Base-by-base conservation (phyloP, 306 rosid genomes). In the Medicago lupulina region DNA sequence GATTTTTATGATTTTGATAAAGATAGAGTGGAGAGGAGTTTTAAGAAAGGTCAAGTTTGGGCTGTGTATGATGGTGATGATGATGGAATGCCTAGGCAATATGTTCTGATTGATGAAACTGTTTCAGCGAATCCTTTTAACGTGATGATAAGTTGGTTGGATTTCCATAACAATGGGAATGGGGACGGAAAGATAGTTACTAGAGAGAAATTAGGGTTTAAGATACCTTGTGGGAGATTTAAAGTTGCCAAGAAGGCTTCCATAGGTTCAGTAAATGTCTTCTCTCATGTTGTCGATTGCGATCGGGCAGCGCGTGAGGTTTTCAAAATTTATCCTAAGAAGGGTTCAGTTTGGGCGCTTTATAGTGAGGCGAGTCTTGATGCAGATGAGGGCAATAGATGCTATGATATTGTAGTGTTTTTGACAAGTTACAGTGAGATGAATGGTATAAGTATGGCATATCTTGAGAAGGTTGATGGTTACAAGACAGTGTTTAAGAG, bases 31-130 rank as follows among this genome's bases (percentile, higher is more conserved):
- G 96, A 83, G 87, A 92, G 80, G 65, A 86, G 97, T 81, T 95
- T 95, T 64, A 90, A 85, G 89, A 87, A 86, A 81, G 96, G 96
- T n/a, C 96, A 95, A 77, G 89, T 95, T 58, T 95, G 98, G 98
- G 97, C 96, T 0, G 79, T 86, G 19, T 95, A 89, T 57, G 96
- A 89, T 12, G 97, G 54, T 5, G 61, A 89, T 9, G 88, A 86
- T 19, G 96, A 95, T 78, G 97, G 97, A 77, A 92, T 95, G 96
- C 93, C 97, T 0, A 90, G 97, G 77, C 71, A 81, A 74, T 95
- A 92, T 83, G 96, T 83, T 41, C 83, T 95, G 83, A 82, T 95
- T 73, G 93, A 92, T 80, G 91, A 86, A 80, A 85, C 85, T 10
- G 77, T 89, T 60, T 89, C 93, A 0, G 50, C 67, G 16, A 87